These are phyloP conservation scores for Annulohypoxylon bovei DNA, from an alignment of 495 filamentous ascomycete genomes.

Conservation along the genomic window DNA sequence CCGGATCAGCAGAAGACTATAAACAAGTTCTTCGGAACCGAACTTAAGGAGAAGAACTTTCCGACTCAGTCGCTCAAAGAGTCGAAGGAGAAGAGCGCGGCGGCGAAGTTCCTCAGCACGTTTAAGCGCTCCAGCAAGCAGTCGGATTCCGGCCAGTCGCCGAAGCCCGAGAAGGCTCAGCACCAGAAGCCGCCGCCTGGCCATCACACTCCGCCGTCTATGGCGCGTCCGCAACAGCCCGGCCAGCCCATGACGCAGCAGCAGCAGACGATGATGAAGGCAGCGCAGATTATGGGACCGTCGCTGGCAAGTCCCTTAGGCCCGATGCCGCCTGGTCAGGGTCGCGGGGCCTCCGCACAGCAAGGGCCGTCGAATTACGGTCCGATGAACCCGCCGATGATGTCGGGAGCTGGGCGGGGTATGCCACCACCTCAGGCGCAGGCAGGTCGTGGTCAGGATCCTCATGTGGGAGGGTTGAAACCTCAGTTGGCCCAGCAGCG, in stretches of 20 bases:
- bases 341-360: slow-evolving; percentile 22
- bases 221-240: slow-evolving; percentile 15
- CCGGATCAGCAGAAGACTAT: slow-evolving; percentile 35
- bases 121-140: slow-evolving; percentile 44
- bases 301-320: slow-evolving; percentile 23
- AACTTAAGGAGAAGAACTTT: slow-evolving; percentile 22
- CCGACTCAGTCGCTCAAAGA: slow-evolving; percentile 28
- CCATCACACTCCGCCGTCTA: slow-evolving; percentile 37
- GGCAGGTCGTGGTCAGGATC: slow-evolving; percentile 19
- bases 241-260: neutral
- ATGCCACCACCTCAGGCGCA: slow-evolving; percentile 3
- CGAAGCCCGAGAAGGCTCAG: slow-evolving; percentile 29
- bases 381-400: slow-evolving; percentile 33
- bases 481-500: slow-evolving; percentile 21
- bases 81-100: slow-evolving; percentile 43
- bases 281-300: slow-evolving; percentile 16
- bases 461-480: slow-evolving; percentile 6
- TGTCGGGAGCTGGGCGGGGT: slow-evolving; percentile 35
- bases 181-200: slow-evolving; percentile 40
- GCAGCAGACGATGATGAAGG: slow-evolving; percentile 1
- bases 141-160: slow-evolving; percentile 26
- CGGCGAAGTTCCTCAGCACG: slow-evolving; percentile 40
- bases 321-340: slow-evolving; percentile 44
- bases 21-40: slow-evolving; percentile 40
- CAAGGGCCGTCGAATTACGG: slow-evolving; percentile 24